Evolutionary conservation across 306 rosid genomes (phyloP), one percentile per base, ranked within the genome.

Genomic region (Arachis hypogaea): DNA sequence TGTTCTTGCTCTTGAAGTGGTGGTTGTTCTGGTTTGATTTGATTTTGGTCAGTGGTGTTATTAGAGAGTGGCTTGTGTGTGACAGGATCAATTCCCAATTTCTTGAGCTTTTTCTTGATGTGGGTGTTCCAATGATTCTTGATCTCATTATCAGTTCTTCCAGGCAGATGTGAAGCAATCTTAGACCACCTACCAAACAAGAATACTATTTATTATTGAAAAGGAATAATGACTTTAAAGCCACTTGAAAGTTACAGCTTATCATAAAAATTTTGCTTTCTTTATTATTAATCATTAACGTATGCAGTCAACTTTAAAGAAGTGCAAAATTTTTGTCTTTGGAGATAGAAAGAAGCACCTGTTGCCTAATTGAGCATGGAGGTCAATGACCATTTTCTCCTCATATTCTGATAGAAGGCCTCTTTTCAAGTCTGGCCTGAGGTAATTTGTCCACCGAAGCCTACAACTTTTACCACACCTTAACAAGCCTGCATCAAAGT

Each of bases 381-480:
- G 98, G 60, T 94, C 93, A 82, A 94, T 94, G 63, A 94, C 98
- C 93, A 86, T 68, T 80, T 86, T 82, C 86, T 94, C 98, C 54
- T 94, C 98, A 77, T 38, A 61, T 22, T 89, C 95, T 41, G 98
- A 91, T 67, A 94, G 74, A 71, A 94, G 96, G 1, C 98, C 97
- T 81, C 98, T 88, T 80, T 91, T 94, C 36, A 94, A 81, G 72
- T 94, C 98, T 42, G 98, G 98, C 62, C 98, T 84, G 0, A 94
- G 80, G 63, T 94, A 91, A 45, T 94, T 94, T 11, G 97, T 91
- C 98, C 98, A 94, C 77, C 98, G 84, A 5, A 94, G 83, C 72
- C 98, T 85, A 79, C 98, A 94, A 83, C 98, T 94, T 62, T 94
- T 94, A 7, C 98, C 98, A 75, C 98, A 94, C 84, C 98, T 88